These are phyloP conservation scores for Solanum sparsipilum DNA, from an alignment of 257 asterid genomes.

Conservation along the genomic window DNA sequence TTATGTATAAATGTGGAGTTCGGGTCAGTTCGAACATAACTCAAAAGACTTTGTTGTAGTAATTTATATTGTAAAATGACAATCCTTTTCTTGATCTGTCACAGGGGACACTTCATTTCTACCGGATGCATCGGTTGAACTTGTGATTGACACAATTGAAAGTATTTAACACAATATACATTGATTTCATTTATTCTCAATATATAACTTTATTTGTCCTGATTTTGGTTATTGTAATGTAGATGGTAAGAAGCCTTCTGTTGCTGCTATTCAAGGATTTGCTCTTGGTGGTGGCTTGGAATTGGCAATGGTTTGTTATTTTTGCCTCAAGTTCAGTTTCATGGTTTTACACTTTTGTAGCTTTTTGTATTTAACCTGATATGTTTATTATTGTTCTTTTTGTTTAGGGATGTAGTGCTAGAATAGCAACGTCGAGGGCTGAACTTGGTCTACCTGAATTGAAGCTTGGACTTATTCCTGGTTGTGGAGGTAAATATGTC, in stretches of 20 bases:
- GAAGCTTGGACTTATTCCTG: conserved; percentile 50
- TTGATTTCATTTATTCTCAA: background rate
- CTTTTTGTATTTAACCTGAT: background rate
- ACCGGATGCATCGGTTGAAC: conserved; percentile 7
- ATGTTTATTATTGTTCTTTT: background rate
- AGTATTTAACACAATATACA: conserved; percentile 4
- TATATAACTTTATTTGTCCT: background rate
- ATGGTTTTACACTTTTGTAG: background rate
- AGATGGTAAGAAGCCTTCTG: conserved; percentile 49
- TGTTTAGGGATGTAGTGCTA: conserved; percentile 50
- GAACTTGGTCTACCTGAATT: conserved; percentile 49
- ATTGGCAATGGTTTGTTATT: conserved; percentile 42
- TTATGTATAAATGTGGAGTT: no score
- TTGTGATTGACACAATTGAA: conserved; percentile 40
- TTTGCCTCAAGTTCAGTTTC: background rate
- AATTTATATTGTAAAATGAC: background rate
- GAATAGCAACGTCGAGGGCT: conserved; percentile 38
- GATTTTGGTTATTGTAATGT: background rate
- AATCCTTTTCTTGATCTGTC: background rate
- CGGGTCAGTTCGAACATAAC: background rate
- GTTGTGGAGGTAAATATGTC: conserved; percentile 36
- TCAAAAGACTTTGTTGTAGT: no score
- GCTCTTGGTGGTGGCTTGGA: conserved; percentile 69
- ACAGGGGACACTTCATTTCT: background rate
- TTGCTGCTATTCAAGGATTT: conserved; percentile 59